Conservation (phyloP, 225 moss, liverwort and hornwort species). For the Pseudisothecium myosuroides region DNA sequence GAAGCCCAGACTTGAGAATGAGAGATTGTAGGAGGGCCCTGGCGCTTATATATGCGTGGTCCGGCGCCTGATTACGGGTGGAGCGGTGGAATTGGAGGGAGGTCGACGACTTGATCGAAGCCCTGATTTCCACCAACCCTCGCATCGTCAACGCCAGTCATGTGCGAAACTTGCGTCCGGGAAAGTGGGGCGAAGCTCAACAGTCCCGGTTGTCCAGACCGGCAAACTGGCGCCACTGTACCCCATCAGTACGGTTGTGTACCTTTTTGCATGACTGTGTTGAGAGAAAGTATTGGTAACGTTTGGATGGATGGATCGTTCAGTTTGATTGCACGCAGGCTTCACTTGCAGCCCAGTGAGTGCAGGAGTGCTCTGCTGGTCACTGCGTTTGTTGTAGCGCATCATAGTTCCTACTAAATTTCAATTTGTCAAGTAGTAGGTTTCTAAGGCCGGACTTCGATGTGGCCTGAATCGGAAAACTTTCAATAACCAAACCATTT, state of each 20-base stretch:
- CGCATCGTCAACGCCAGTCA: background rate
- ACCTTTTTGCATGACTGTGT: background rate
- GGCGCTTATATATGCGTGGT: background rate
- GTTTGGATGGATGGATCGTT: background rate
- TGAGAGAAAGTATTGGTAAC: background rate
- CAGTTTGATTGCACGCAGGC: background rate
- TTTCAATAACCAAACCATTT: background rate
- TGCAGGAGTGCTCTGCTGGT: background rate
- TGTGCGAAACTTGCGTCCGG: slow-evolving; percentile 11
- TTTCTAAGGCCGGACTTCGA: background rate
- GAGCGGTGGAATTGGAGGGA: slow-evolving; percentile 1
- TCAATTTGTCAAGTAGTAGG: background rate
- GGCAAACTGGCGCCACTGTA: background rate
- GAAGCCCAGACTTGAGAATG: background rate
- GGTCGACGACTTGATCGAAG: background rate
- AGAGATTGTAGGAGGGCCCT: background rate
- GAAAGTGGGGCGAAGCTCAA: background rate
- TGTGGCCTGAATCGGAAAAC: background rate
- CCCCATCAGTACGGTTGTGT: background rate
- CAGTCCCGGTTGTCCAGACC: background rate
- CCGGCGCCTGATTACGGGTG: background rate
- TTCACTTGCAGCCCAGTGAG: background rate
- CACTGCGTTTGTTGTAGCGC: background rate
- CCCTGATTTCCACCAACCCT: background rate
- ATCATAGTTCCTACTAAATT: background rate